phyloP scores from a whole-genome alignment of 305 asterid genomes.

The Plantago coronopus region DNA sequence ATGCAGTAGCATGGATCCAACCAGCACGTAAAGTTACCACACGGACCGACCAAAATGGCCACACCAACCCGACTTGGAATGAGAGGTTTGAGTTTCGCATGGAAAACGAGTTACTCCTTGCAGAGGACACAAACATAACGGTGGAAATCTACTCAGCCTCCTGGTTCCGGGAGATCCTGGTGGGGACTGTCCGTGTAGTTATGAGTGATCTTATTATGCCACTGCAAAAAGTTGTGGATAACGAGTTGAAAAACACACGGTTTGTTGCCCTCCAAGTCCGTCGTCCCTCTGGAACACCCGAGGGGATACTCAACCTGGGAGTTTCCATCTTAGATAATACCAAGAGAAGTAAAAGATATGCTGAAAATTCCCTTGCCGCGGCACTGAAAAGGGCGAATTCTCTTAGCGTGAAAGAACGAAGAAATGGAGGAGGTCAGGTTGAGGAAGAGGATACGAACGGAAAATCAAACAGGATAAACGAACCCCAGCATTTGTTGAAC shows the following conservation, averaged over 20 bases:
- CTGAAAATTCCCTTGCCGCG: background rate
- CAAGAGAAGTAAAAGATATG: conserved; percentile 28
- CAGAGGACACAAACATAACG: conserved; percentile 39
- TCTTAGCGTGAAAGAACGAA: background rate
- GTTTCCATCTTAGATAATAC: conserved; percentile 45
- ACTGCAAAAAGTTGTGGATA: background rate
- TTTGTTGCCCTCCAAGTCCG: conserved; percentile 60
- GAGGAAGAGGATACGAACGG: conserved; percentile 3
- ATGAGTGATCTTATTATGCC: conserved; percentile 40
- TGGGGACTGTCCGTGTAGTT: conserved; percentile 54
- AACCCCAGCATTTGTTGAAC: conserved; percentile 32
- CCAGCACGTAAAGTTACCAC: conserved; percentile 46
- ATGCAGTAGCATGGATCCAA: conserved; percentile 55
- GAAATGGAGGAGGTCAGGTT: background rate
- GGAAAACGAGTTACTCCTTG: conserved; percentile 34
- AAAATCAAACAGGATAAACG: conserved; percentile 22
- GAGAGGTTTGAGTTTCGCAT: conserved; percentile 56
- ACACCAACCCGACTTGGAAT: conserved; percentile 64
- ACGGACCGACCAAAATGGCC: conserved; percentile 45
- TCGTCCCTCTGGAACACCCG: conserved; percentile 58
- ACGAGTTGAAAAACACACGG: conserved; percentile 29
- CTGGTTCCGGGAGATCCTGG: conserved; percentile 57
- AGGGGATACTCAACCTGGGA: conserved; percentile 69
- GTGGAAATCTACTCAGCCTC: conserved; percentile 58
- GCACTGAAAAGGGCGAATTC: conserved; percentile 3